Evolutionary conservation across 31 red algal genomes (phyloP), one percentile per base, ranked within the genome.

Genomic region (Bonnemaisonia californica): DNA sequence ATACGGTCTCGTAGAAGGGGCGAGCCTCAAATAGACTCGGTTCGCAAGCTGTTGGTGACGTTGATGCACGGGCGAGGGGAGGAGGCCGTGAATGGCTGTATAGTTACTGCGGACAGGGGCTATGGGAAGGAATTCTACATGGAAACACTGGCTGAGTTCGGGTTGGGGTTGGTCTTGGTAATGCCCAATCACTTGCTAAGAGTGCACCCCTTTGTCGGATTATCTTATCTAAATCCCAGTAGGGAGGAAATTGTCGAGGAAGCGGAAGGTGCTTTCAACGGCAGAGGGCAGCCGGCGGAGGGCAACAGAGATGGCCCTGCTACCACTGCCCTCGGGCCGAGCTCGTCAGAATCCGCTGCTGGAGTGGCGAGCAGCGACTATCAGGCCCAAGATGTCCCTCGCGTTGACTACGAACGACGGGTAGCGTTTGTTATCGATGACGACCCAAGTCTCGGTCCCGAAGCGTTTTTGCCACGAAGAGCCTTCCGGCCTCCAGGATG

Each of bases 81-180:
- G 51, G 31, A 78, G 54, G 13, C 54, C 24, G 31, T 4, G 4
- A 78, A 2, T 78, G 55, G 51, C 3, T 78, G 74, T 56, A 78
- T 78, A 8, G 74, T 60, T 34, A 78, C 74, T 57, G 51, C 74
- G 3, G 51, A 78, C 27, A 8, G 74, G 12, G 55, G 74, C 74
- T 78, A 78, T 30, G 55, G 28, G 32, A 78, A 78, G 74, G 39
- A 78, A 38, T 57, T 2, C 2, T 78, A 61, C 48, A 4, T 78
- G 54, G 54, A 78, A 9, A 38, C 62, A 33, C 33, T 78, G 30
- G 31, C 74, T 32, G 12, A 32, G 4, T 78, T 60, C 54, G 51
- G 74, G 4, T 30, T 61, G 3, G 2, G 54, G 30, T 78, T 56
- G 58, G 74, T 78, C 26, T 34, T 61, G 12, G 51, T 78, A 4